Evolutionary conservation across 2,329 filamentous ascomycete species (phyloP).

Genomic region (Fusarium protoensiforme): DNA sequence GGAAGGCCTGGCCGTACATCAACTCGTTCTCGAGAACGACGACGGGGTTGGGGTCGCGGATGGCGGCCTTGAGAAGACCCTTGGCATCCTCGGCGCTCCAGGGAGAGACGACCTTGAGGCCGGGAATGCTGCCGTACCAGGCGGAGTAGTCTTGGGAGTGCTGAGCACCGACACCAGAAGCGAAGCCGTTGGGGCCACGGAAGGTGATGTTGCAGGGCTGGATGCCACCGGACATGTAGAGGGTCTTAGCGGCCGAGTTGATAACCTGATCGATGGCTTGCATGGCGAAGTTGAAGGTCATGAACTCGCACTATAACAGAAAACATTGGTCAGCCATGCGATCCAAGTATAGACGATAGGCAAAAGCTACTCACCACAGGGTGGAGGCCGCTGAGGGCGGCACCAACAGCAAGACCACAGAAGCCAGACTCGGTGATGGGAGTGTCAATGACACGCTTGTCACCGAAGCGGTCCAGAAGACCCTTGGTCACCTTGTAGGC

Average conservation of each 20-base stretch:
- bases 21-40: conserved; percentile 89
- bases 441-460: conserved; percentile 96
- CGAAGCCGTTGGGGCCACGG: conserved; percentile 98
- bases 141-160: conserved; percentile 99
- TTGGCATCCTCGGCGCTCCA: conserved; percentile 99
- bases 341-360: not conserved
- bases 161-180: conserved; percentile 93
- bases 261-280: conserved; percentile 99
- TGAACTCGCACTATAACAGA: conserved; percentile 88
- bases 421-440: conserved; percentile 99
- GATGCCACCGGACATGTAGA: conserved; percentile 99
- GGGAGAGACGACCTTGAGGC: conserved; percentile 94
- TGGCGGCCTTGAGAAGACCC: conserved; percentile 96
- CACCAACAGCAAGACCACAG: conserved; percentile 90
- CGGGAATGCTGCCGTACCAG: conserved; percentile 98
- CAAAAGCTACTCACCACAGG: conserved; percentile 77
- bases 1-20: conserved; percentile 94
- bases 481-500: conserved; percentile 99
- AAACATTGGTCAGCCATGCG: conserved; percentile 21
- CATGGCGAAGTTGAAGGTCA: conserved; percentile 99
- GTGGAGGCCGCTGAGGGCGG: conserved; percentile 92
- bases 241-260: conserved; percentile 98
- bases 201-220: conserved; percentile 99
- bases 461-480: conserved; percentile 94
- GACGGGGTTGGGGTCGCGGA: conserved; percentile 97